Percentiles rank a stretch among this genome's conserved stretches.
Conservation (phyloP, 495 filamentous ascomycete genomes). For the Xylona heveae region DNA sequence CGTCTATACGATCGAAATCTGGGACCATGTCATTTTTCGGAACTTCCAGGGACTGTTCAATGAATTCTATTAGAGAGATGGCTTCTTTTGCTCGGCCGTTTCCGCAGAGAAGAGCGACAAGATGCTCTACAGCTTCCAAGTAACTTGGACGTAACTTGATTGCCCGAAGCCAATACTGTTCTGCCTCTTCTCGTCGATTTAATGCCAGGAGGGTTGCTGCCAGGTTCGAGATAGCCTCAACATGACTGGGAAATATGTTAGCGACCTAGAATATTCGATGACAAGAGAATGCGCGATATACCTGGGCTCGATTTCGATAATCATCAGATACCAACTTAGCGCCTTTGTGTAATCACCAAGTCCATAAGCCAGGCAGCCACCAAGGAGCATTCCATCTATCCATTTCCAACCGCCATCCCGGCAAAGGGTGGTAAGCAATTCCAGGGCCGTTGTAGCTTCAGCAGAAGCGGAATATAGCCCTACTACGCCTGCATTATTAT, state of each 20-base stretch:
- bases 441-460: constrained; percentile 35
- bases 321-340: constrained; percentile 71
- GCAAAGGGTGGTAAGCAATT: constrained; percentile 63
- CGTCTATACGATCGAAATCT: constrained; percentile 30
- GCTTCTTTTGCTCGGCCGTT: constrained; percentile 69
- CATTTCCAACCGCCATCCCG: constrained; percentile 79
- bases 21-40: constrained; percentile 24
- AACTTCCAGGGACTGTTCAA: constrained; percentile 54
- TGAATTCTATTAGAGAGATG: constrained; percentile 70
- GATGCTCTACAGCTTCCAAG: constrained; percentile 91
- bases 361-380: constrained; percentile 84
- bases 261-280: constrained; percentile 7
- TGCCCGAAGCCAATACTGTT: constrained; percentile 66
- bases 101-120: constrained; percentile 71
- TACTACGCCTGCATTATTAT: constrained; percentile 4
- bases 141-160: constrained; percentile 72
- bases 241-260: constrained; percentile 42
- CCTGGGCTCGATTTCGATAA: constrained; percentile 61
- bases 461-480: constrained; percentile 24
- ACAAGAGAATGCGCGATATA: constrained; percentile 20
- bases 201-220: constrained; percentile 75
- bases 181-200: constrained; percentile 63
- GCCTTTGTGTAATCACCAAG: constrained; percentile 74
- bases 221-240: constrained; percentile 86
- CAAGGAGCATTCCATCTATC: constrained; percentile 88